Evolutionary conservation across 257 asterid species (phyloP).

Genomic region (Plantago elongata): DNA sequence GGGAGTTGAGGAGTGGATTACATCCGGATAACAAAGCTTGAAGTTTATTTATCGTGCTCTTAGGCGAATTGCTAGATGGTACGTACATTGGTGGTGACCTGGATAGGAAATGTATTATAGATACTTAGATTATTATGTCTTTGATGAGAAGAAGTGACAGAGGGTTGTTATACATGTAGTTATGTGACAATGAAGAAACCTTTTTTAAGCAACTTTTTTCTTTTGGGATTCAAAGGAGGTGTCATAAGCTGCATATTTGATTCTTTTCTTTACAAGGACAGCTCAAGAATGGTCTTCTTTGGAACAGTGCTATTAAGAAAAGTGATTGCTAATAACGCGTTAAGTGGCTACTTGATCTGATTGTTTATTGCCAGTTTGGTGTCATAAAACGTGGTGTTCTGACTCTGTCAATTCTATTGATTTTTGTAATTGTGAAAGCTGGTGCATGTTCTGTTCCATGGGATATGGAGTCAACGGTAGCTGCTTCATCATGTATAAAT

Average conservation of each 20-base stretch:
- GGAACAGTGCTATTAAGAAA: too few species aligned
- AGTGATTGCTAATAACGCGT: not conserved
- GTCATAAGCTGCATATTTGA: not conserved
- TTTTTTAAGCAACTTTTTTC: not conserved
- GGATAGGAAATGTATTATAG: constrained; percentile 42
- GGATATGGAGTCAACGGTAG: not conserved
- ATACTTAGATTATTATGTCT: constrained; percentile 27
- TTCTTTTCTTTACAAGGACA: not conserved
- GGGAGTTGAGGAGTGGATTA: constrained; percentile 19
- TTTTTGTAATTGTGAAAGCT: not conserved
- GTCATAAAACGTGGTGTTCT: not conserved
- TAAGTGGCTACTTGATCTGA: not conserved
- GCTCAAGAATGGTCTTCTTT: not conserved
- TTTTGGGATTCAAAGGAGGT: not conserved
- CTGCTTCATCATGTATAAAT: not conserved
- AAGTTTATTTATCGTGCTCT: constrained; percentile 17
- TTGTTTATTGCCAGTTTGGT: not conserved
- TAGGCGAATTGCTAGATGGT: constrained; percentile 25
- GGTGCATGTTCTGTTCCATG: not conserved
- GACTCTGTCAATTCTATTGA: not conserved
- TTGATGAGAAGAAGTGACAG: constrained; percentile 18
- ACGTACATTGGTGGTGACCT: constrained; percentile 3
- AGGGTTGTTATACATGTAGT: constrained; percentile 26
- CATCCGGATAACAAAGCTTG: constrained; percentile 7
- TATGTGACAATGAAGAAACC: constrained; percentile 13